Percentiles rank a stretch among this genome's conserved stretches.
Conservation (phyloP, 345 rosid genomes). For the Ceriops tagal region DNA sequence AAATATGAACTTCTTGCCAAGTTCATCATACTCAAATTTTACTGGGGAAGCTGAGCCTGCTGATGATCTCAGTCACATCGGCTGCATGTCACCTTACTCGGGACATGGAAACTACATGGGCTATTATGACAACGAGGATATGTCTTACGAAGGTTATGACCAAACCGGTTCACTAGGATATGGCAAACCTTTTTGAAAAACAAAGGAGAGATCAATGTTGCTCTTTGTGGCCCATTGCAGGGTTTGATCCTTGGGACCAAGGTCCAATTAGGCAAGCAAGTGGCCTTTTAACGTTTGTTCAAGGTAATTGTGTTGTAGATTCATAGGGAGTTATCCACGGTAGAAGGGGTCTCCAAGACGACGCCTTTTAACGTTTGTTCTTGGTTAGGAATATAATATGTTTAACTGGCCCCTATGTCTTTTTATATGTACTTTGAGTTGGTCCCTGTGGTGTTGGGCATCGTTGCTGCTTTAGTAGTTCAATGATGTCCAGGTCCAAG, state of each 20-base stretch:
- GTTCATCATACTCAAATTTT: constrained; percentile 49
- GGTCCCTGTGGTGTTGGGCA: constrained; percentile 8
- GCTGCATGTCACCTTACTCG: constrained; percentile 42
- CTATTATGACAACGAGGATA: constrained; percentile 39
- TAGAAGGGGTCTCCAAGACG: constrained; percentile 37
- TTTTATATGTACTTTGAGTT: not conserved
- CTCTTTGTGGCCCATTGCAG: constrained; percentile 12
- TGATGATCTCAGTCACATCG: constrained; percentile 43
- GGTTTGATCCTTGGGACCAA: constrained; percentile 12
- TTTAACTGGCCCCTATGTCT: not conserved
- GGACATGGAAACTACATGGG: constrained; percentile 45
- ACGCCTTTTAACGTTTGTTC: constrained; percentile 56
- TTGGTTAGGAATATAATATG: constrained; percentile 33
- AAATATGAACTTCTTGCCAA: constrained; percentile 43
- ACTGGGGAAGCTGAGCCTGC: constrained; percentile 42
- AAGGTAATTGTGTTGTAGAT: constrained; percentile 13
- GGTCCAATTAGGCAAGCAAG: constrained; percentile 16
- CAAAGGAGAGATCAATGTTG: constrained; percentile 15
- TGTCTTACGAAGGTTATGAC: constrained; percentile 39
- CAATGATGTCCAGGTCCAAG: constrained; percentile 8
- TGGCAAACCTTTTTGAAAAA: constrained; percentile 33
- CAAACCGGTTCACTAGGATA: constrained; percentile 32
- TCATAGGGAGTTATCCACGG: not conserved
- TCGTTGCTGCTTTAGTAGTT: constrained; percentile 4
- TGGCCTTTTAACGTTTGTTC: constrained; percentile 3